phyloP scores from a whole-genome alignment of 495 filamentous ascomycete species.

The Margaritispora aquatica region DNA sequence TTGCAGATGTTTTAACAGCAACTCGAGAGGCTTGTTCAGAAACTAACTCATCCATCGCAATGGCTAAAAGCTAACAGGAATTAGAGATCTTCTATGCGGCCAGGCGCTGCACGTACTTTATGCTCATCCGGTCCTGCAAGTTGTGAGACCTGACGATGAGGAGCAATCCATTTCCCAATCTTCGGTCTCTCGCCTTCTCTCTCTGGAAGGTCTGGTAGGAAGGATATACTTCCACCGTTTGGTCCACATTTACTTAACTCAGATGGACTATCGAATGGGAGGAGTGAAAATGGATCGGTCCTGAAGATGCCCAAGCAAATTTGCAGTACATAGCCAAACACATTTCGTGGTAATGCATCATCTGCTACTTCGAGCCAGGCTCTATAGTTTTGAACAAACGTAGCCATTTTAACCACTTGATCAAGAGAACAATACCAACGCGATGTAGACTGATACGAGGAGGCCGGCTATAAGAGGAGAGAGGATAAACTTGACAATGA shows the following conservation, averaged over 20 bases:
- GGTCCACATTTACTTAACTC: slow-evolving; percentile 15
- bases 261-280: slow-evolving; percentile 16
- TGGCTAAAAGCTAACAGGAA: slow-evolving; percentile 5
- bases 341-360: slow-evolving; percentile 12
- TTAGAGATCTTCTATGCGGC: not conserved
- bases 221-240: slow-evolving; percentile 2
- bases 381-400: slow-evolving; percentile 5
- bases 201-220: slow-evolving; percentile 10
- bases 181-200: slow-evolving; percentile 12
- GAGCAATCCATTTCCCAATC: slow-evolving; percentile 16
- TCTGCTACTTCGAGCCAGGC: slow-evolving; percentile 18
- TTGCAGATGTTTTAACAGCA: slow-evolving; percentile 10
- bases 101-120: not conserved
- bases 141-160: slow-evolving; percentile 15
- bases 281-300: slow-evolving; percentile 14
- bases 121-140: slow-evolving; percentile 15
- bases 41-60: slow-evolving; percentile 11
- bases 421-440: too few species aligned
- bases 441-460: too few species aligned
- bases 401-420: not conserved
- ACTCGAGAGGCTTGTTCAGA: slow-evolving; percentile 8
- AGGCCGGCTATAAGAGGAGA: too few species aligned
- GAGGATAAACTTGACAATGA: too few species aligned
- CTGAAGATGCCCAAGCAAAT: slow-evolving; percentile 7
- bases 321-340: slow-evolving; percentile 13